These are phyloP conservation scores for Aaosphaeria arxii DNA, from an alignment of 2,329 filamentous ascomycete species.

Conservation along the genomic window DNA sequence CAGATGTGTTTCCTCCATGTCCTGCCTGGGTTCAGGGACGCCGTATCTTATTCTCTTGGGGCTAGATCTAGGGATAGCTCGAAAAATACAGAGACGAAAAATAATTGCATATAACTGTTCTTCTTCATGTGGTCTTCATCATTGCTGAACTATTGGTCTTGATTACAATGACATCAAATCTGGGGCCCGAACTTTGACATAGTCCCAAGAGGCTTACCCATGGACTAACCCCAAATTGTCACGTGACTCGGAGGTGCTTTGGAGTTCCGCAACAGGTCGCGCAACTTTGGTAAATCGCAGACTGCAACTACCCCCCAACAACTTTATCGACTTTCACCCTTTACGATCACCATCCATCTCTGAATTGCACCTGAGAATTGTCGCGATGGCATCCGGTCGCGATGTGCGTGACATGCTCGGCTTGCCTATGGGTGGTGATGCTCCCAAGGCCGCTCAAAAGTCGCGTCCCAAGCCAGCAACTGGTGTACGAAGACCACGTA, in stretches of 20 bases:
- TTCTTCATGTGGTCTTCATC: too few relatives aligned
- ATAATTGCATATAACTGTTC: neutral
- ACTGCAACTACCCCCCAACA: constrained; percentile 14
- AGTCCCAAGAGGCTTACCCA: too few relatives aligned
- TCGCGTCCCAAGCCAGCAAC: constrained; percentile 70
- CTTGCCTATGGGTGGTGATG: constrained; percentile 57
- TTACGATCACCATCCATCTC: constrained; percentile 4
- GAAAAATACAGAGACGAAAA: constrained; percentile 4
- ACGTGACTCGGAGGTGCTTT: neutral
- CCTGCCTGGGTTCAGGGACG: neutral
- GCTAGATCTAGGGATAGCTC: neutral
- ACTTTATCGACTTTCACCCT: constrained; percentile 21
- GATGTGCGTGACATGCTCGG: constrained; percentile 89
- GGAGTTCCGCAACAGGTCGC: too few relatives aligned
- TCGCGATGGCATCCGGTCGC: constrained; percentile 37
- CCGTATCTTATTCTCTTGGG: neutral
- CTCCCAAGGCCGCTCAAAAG: constrained; percentile 49
- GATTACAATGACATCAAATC: too few relatives aligned
- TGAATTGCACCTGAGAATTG: constrained; percentile 13
- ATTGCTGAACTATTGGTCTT: too few relatives aligned
- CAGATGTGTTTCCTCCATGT: neutral
- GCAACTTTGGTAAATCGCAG: too few relatives aligned
- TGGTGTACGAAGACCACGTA: constrained; percentile 55
- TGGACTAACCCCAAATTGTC: too few relatives aligned
- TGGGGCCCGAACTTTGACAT: too few relatives aligned